Conservation (phyloP, 768 basidiomycete genomes). For the Suillus placidus region DNA sequence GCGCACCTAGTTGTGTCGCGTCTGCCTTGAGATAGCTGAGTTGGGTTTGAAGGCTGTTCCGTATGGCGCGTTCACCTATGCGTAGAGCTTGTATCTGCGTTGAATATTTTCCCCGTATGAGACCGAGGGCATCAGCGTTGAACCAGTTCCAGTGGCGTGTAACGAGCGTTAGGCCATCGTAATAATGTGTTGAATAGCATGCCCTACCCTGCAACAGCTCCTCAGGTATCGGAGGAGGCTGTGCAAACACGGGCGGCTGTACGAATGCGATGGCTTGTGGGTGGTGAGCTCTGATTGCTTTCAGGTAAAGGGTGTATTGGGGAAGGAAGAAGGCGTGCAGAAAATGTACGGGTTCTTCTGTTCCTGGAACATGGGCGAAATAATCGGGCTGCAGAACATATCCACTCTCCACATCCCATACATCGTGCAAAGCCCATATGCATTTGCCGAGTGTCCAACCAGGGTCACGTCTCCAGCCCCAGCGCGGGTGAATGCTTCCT, state of each 20-base stretch:
- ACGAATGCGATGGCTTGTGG: constrained; percentile 87
- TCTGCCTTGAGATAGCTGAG: constrained; percentile 79
- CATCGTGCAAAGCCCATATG: constrained; percentile 86
- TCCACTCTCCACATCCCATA: constrained; percentile 81
- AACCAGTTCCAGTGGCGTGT: constrained; percentile 93
- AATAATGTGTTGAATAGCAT: constrained; percentile 84
- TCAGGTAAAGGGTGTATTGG: constrained; percentile 60
- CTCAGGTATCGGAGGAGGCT: constrained; percentile 65
- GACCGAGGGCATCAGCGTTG: constrained; percentile 92
- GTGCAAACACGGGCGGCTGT: constrained; percentile 87
- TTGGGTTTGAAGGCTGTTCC: constrained; percentile 80
- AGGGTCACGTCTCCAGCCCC: constrained; percentile 81
- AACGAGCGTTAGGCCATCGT: constrained; percentile 93
- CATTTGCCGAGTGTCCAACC: constrained; percentile 80
- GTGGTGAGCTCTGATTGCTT: constrained; percentile 66
- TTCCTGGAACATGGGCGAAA: constrained; percentile 56
- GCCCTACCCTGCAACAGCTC: constrained; percentile 66
- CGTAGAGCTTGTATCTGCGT: constrained; percentile 70
- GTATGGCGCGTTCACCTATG: constrained; percentile 82
- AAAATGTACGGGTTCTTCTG: constrained; percentile 60
- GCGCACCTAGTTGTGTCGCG: constrained; percentile 56
- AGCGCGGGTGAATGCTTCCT: constrained; percentile 62
- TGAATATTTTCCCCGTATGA: constrained; percentile 83
- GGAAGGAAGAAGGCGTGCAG: constrained; percentile 80
- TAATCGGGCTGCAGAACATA: constrained; percentile 73